Evolutionary conservation across 192 early-diverging fungal genomes (phyloP).

Genomic region (Coemansia asiatica): DNA sequence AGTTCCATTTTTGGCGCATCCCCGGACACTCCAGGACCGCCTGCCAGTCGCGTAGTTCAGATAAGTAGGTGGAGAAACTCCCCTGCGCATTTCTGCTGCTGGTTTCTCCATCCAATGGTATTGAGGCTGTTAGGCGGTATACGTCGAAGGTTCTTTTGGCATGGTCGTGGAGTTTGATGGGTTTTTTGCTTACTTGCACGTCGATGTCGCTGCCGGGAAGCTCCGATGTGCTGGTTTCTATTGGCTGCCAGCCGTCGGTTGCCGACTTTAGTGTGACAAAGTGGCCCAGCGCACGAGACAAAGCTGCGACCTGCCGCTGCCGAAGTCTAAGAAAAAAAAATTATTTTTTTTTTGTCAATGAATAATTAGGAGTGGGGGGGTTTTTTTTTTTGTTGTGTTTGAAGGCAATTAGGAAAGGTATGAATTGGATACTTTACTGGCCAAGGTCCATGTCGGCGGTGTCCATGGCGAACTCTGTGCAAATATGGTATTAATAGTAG

Average conservation of each 20-base stretch:
- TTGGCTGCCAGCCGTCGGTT: slow-evolving; percentile 41
- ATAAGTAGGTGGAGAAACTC: slow-evolving; percentile 36
- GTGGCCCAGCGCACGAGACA: slow-evolving; percentile 41
- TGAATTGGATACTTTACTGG: slow-evolving; percentile 27
- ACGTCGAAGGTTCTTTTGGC: slow-evolving; percentile 16
- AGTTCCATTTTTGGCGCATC: slow-evolving; percentile 51
- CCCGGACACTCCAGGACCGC: slow-evolving; percentile 50
- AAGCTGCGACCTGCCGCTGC: slow-evolving; percentile 43
- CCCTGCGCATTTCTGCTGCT: slow-evolving; percentile 44
- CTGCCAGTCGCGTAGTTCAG: slow-evolving; percentile 57
- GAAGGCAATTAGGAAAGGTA: neutral
- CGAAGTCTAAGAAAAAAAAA: slow-evolving; percentile 32
- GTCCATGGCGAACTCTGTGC: neutral
- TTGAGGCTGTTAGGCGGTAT: slow-evolving; percentile 48
- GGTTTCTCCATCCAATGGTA: slow-evolving; percentile 40
- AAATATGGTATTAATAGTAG: too few species aligned
- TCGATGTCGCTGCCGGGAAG: slow-evolving; percentile 37
- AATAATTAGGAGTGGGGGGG: neutral
- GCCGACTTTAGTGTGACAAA: slow-evolving; percentile 51
- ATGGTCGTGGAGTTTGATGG: neutral
- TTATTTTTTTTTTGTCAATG: too few species aligned
- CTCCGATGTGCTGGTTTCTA: slow-evolving; percentile 6
- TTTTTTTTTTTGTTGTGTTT: neutral
- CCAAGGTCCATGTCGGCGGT: slow-evolving; percentile 35
- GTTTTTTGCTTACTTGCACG: slow-evolving; percentile 32